Evolutionary conservation across 495 filamentous ascomycete species (phyloP), one percentile per base, ranked within the genome.

Genomic region (Talaromyces proteolyticus): DNA sequence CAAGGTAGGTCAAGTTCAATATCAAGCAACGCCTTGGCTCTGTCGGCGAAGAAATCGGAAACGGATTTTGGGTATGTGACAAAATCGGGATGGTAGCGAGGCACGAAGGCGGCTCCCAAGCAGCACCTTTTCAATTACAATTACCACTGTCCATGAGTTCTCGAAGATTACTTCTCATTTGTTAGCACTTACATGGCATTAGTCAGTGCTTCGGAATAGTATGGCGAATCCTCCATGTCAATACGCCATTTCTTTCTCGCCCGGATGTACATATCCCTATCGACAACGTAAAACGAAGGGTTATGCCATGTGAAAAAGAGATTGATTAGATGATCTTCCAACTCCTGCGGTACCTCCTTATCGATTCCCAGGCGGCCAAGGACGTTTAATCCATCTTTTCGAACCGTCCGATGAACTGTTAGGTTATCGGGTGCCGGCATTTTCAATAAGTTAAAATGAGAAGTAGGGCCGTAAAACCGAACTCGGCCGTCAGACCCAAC

Each of bases 301-400:
- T 68, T 56, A 18, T 72, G 52, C 68, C 68, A 72, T 14, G 54
- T 53, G 41, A 72, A 69, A 39, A 61, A 72, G 0, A 68, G 56
- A 26, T 63, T 55, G 21, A 55, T 51, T 19, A 72, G 51, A 49
- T 67, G 66, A 1, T 59, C 52, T 39, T 67, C 62, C 16, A 67
- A 21, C 6, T 42, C 58, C 12, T 17, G 19, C 14, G 53, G 51
- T 6, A 63, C 54, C 16, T 49, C 24, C 39, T 57, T 49, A 12
- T 57, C 47, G 8, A 63, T 12, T 1, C 55, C 55, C 10, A 51
- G 24, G 4, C 34, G 46, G 1, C 57, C 42, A 5, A 67, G 26
- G 17, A 51, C 44, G 14, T 50, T 52, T 29, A 45, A 37, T 0
- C 62, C 64, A 14, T 54, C 45, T 16, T 47, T 49, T 4, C 52